phyloP scores from a whole-genome alignment of 2,329 filamentous ascomycete species.

The Tolypocladium cylindrosporum region DNA sequence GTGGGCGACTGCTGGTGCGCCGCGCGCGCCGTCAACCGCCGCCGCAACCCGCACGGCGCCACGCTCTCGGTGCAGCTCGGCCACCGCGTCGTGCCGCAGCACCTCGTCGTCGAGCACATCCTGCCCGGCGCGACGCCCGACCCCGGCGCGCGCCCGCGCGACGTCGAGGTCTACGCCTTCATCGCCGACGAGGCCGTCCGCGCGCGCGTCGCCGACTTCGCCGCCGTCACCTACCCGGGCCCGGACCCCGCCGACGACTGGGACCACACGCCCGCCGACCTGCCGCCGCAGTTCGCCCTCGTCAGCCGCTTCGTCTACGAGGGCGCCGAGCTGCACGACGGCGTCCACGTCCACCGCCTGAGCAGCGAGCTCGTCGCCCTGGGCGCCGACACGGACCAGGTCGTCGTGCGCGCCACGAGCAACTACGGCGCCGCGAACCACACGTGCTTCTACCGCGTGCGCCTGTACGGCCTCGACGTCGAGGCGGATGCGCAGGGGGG shows the following conservation, averaged over 20 bases:
- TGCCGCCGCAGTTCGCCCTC: constrained; percentile 39
- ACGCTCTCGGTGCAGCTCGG: constrained; percentile 56
- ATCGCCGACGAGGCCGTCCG: constrained; percentile 37
- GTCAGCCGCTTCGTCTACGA: constrained; percentile 47
- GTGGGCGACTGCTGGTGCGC: constrained; percentile 86
- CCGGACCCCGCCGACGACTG: constrained; percentile 17
- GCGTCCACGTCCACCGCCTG: constrained; percentile 43
- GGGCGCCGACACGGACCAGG: constrained; percentile 35
- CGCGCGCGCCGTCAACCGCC: constrained; percentile 27
- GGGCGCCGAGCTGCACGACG: constrained; percentile 29
- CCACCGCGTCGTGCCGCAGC: constrained; percentile 50
- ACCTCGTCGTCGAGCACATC: constrained; percentile 66
- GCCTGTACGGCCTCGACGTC: constrained; percentile 37
- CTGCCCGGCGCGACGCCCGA: constrained; percentile 50
- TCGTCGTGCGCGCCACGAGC: constrained; percentile 44
- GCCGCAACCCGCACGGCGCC: constrained; percentile 40
- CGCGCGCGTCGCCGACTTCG: constrained; percentile 31
- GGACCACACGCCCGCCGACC: constrained; percentile 17
- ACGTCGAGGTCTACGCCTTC: constrained; percentile 61
- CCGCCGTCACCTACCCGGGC: constrained; percentile 28
- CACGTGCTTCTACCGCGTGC: constrained; percentile 57
- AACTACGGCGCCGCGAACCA: constrained; percentile 50
- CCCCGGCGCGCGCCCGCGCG: constrained; percentile 50
- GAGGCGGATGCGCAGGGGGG: constrained; percentile 12
- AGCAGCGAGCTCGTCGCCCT: constrained; percentile 38